Evolutionary conservation across 441 rosid genomes (phyloP).

Genomic region (Manihot esculenta): DNA sequence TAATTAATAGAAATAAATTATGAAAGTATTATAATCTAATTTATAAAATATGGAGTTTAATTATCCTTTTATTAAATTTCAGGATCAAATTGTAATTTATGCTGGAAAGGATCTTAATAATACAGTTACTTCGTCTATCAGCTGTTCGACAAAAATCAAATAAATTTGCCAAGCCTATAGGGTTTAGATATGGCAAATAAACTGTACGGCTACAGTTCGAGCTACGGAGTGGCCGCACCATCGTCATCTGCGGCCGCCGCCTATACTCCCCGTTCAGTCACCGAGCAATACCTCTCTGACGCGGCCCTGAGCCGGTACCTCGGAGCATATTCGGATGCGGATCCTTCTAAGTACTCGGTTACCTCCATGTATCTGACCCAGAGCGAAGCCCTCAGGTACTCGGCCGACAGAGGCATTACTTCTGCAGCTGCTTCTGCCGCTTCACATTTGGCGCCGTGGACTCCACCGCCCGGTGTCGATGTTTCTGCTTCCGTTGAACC

Average conservation of each 20-base stretch:
- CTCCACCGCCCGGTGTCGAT: constrained; percentile 55
- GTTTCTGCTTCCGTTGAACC: constrained; percentile 42
- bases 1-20: too few relatives aligned
- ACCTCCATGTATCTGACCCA: constrained; percentile 37
- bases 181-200: not conserved
- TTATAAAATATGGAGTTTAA: too few relatives aligned
- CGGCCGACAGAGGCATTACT: constrained; percentile 23
- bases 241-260: not conserved
- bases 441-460: constrained; percentile 35
- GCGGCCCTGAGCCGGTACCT: not conserved
- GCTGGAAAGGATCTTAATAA: too few relatives aligned
- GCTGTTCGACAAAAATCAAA: too few relatives aligned
- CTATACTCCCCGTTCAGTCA: not conserved
- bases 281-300: not conserved
- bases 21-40: too few relatives aligned
- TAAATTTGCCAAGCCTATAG: not conserved
- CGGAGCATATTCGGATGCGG: constrained; percentile 13
- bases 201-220: not conserved
- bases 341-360: constrained; percentile 30
- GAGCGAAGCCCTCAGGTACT: constrained; percentile 31
- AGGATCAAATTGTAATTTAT: too few relatives aligned
- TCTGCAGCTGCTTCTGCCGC: constrained; percentile 33
- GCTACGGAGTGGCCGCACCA: not conserved
- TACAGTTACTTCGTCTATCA: too few relatives aligned
- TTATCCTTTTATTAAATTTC: too few relatives aligned